Base-by-base conservation (phyloP, 1,284 basidiomycete genomes). In the Fomitopsis betulina region DNA sequence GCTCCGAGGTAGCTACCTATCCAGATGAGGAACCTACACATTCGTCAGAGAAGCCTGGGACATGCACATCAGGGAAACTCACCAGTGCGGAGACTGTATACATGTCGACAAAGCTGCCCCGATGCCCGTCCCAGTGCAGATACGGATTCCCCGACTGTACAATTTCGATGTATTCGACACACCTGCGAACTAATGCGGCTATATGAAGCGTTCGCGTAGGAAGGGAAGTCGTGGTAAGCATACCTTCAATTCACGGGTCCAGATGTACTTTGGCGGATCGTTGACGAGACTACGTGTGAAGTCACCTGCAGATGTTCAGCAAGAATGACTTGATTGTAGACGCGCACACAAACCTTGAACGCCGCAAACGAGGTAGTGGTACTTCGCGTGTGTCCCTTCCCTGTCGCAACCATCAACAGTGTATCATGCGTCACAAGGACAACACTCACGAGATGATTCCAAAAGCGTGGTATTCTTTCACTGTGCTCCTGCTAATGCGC, bases 121-220 rank as follows among this genome's bases (percentile, higher is more conserved):
- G 56, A 91, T 81, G 58, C 89, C 89, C 13, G 89, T 90, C 49
- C 88, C 88, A 1, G 88, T 91, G 71, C 88, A 91, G 58, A 91
- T 81, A 64, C 87, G 85, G 61, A 91, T 82, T 23, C 88, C 89
- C 61, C 88, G 83, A 60, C 79, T 87, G 72, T 91, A 92, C 13
- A 92, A 67, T 0, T 75, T 81, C 6, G 88, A 90, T 1, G 88
- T 89, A 68, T 92, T 87, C 23, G 89, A 89, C 39, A 92, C 86
- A 60, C 87, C 89, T n/a, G 89, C 89, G 63, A 91, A 84, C 86
- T 88, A 60, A 55, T 12, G 19, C 10, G 40, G 40, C 15, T 35
- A 60, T 33, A 56, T 56, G 5, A 37, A 42, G 13, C 27, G 2
- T 19, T n/a, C 4, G 3, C 43, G 6, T 35, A 12, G 27, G 15